Conservation (phyloP, 805 yeast species). For the Saccharomycopsis babjevae region DNA sequence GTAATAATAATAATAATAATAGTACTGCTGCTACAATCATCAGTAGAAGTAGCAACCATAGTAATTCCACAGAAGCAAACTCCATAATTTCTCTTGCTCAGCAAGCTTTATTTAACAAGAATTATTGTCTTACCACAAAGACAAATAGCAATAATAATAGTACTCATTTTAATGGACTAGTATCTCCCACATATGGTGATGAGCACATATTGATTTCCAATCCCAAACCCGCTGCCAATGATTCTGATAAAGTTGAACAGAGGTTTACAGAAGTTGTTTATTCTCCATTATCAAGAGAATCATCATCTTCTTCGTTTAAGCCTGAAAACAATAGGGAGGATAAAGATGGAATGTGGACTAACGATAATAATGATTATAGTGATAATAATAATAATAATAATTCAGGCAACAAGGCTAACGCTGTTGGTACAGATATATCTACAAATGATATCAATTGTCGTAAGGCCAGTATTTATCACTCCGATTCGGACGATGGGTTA, state of each 20-base stretch:
- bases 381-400: neutral
- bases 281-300: neutral
- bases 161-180: neutral
- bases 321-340: neutral
- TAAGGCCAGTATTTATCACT: neutral
- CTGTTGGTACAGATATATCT: neutral
- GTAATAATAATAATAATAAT: neutral
- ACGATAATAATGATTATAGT: neutral
- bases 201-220: neutral
- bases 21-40: neutral
- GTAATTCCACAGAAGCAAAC: neutral
- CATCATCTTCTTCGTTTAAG: neutral
- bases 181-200: neutral
- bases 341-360: neutral
- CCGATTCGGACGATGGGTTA: neutral
- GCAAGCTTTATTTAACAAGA: neutral
- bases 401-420: neutral
- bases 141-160: neutral
- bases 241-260: neutral
- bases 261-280: neutral
- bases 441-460: no score
- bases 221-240: neutral
- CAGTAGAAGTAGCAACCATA: neutral
- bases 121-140: neutral
- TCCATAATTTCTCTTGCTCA: neutral